Percentiles rank a stretch among this genome's conserved stretches.
Conservation (phyloP, 257 asterid genomes). For the Salvia miltiorrhiza region DNA sequence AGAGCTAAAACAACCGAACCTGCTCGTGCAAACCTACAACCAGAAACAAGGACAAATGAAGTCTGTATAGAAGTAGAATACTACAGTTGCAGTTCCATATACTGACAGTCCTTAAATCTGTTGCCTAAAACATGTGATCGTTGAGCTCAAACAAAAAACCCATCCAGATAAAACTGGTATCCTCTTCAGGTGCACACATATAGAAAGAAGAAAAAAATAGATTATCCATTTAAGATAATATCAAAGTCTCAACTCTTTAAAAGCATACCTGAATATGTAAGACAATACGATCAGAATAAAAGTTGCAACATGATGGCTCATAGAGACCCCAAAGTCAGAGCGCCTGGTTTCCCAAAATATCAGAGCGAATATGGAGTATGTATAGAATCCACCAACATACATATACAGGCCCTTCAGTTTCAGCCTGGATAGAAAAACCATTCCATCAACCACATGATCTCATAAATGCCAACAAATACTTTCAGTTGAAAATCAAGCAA, state of each 20-base stretch:
- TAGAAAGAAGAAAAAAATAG: not conserved
- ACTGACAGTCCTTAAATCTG: not conserved
- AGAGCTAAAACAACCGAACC: slow-evolving; percentile 93
- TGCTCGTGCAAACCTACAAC: slow-evolving; percentile 78
- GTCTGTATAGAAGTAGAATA: slow-evolving; percentile 2
- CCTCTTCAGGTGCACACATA: not conserved
- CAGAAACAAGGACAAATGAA: slow-evolving; percentile 12
- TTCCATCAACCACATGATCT: slow-evolving; percentile 9
- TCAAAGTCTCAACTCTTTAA: slow-evolving; percentile 18
- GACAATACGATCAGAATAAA: slow-evolving; percentile 76
- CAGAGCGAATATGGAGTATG: slow-evolving; percentile 92
- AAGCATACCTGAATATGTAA: slow-evolving; percentile 67
- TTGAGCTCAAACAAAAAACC: not conserved
- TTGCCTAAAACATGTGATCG: not conserved
- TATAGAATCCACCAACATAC: slow-evolving; percentile 88
- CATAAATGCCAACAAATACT: not conserved
- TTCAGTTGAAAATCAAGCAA: not conserved
- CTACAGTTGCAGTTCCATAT: too few relatives aligned
- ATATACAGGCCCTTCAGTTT: slow-evolving; percentile 87
- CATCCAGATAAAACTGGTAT: not conserved
- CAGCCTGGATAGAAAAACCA: slow-evolving; percentile 50
- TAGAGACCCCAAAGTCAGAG: slow-evolving; percentile 94
- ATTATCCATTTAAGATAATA: not conserved
- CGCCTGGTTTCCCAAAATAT: slow-evolving; percentile 98
- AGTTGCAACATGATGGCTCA: slow-evolving; percentile 94